These are phyloP conservation scores for Aspergillus thermomutatus DNA, from an alignment of 2,329 filamentous ascomycete species.

Conservation along the genomic window DNA sequence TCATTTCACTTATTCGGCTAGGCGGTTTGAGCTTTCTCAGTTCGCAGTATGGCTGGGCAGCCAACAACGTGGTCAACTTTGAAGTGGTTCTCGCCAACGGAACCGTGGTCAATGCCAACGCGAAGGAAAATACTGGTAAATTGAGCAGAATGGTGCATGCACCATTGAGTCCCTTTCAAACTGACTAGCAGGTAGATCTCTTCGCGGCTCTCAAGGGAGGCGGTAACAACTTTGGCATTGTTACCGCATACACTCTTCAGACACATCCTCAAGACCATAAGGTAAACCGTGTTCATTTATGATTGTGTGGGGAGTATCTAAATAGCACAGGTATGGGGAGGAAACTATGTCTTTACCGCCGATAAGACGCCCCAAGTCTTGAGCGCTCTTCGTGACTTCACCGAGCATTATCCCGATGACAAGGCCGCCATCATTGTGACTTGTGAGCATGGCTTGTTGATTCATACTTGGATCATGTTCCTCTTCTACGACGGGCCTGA, in stretches of 20 bases:
- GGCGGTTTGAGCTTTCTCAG: conserved; percentile 49
- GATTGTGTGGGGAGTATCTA: conserved; percentile 6
- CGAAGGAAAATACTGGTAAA: conserved; percentile 30
- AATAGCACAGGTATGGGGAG: conserved; percentile 42
- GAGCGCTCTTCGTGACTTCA: conserved; percentile 33
- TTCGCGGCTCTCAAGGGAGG: conserved; percentile 43
- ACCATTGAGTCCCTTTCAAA: too few relatives aligned
- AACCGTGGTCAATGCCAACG: conserved; percentile 42
- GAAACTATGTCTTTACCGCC: conserved; percentile 41
- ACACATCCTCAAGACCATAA: conserved; percentile 30
- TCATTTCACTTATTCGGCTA: conserved; percentile 13
- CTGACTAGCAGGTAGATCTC: conserved; percentile 28
- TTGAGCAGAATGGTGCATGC: neutral
- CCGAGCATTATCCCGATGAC: conserved; percentile 52
- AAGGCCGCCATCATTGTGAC: conserved; percentile 61
- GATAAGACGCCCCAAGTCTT: conserved; percentile 36
- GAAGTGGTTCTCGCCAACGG: conserved; percentile 49
- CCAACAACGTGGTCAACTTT: conserved; percentile 46
- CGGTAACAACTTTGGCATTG: conserved; percentile 45
- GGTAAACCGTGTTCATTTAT: conserved; percentile 10
- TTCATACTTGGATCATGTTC: conserved; percentile 60
- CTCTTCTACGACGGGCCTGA: conserved; percentile 60
- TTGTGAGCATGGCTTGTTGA: conserved; percentile 44
- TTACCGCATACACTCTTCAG: conserved; percentile 38
- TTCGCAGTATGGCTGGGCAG: conserved; percentile 49